Percentiles rank a stretch among this genome's conserved stretches.
These are phyloP conservation scores for Macaranga tanarius DNA, from an alignment of 441 rosid genomes.

Conservation along the genomic window DNA sequence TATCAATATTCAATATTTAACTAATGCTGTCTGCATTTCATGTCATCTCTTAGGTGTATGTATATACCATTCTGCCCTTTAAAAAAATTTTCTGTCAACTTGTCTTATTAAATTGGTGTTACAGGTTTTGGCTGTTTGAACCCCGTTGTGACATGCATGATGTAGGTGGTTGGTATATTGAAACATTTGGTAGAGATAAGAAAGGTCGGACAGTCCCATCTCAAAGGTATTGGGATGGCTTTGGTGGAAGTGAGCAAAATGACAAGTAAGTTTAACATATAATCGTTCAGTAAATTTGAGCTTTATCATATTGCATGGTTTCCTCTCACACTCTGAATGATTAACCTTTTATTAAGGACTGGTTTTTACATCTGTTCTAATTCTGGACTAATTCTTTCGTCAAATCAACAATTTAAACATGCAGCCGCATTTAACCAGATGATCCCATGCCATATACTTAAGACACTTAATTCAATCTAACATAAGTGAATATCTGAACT, in stretches of 20 bases:
- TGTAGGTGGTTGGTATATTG: conserved; percentile 95
- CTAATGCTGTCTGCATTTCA: neutral
- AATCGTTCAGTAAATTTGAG: neutral
- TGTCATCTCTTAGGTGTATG: neutral
- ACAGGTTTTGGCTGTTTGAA: conserved; percentile 96
- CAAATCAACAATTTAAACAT: neutral
- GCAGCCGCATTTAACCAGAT: neutral
- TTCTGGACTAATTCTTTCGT: neutral
- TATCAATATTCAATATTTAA: neutral
- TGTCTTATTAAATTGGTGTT: conserved; percentile 18
- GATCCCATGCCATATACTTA: neutral
- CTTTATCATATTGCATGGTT: neutral
- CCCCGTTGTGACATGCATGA: conserved; percentile 90
- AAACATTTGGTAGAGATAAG: conserved; percentile 83
- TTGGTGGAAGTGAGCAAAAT: conserved; percentile 44
- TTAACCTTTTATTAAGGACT: neutral
- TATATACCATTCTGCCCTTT: neutral
- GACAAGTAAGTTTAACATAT: conserved; percentile 58
- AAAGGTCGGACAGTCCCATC: conserved; percentile 60
- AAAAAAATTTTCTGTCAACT: neutral
- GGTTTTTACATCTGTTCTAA: neutral
- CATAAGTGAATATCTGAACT: neutral
- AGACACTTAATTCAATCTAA: neutral
- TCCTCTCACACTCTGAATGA: neutral
- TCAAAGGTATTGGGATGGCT: conserved; percentile 78